Conservation (phyloP, 495 filamentous ascomycete genomes). For the Hypoxylon intermedium region DNA sequence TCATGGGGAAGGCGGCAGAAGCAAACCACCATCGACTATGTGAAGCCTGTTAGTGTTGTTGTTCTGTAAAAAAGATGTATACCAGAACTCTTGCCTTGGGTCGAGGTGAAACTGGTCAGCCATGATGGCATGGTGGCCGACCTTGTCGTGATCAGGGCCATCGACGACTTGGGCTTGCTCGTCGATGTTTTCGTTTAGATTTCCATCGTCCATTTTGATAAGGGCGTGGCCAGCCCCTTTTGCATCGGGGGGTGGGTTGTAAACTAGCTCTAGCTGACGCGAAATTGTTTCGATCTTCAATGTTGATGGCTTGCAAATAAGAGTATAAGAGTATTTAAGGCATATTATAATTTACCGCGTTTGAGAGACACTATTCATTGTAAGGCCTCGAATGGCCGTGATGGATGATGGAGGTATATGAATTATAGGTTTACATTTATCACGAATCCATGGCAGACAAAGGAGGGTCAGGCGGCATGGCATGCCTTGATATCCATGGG, state of each 20-base stretch:
- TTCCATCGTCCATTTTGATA: constrained; percentile 66
- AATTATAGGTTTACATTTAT: background rate
- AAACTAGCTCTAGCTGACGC: background rate
- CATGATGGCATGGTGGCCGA: constrained; percentile 42
- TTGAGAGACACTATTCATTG: too few relatives aligned
- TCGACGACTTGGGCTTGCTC: constrained; percentile 59
- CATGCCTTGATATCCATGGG: too few relatives aligned
- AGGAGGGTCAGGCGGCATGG: constrained; percentile 32
- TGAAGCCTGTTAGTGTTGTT: background rate
- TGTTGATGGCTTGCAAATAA: background rate
- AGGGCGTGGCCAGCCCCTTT: background rate
- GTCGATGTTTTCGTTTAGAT: constrained; percentile 60
- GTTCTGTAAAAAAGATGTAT: background rate
- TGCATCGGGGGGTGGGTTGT: too few relatives aligned
- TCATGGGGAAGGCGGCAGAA: constrained; percentile 78
- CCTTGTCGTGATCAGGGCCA: constrained; percentile 34
- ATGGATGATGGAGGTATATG: too few relatives aligned
- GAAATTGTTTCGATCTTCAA: background rate
- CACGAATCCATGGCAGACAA: constrained; percentile 10
- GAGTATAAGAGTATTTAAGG: too few relatives aligned
- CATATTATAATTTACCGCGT: too few relatives aligned
- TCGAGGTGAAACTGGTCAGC: constrained; percentile 56
- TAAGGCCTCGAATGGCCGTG: too few relatives aligned
- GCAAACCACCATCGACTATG: constrained; percentile 84
- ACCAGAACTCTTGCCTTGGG: constrained; percentile 53